Base-by-base conservation (phyloP, 208 protist species). In the Phytomonas sp. region DNA sequence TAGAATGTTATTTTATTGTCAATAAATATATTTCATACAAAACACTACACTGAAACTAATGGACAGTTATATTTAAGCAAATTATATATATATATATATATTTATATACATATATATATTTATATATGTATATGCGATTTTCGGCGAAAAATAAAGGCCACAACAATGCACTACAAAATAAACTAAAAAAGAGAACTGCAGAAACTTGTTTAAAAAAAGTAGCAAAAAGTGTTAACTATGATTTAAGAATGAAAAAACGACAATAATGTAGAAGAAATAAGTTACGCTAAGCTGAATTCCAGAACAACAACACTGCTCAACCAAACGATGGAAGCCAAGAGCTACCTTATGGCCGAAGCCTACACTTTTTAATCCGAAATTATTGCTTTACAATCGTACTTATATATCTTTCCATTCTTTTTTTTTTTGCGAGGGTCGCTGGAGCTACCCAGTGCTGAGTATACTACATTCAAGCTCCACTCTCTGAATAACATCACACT, bases 1-100 rank as follows among this genome's bases (percentile, higher is more conserved):
- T 34, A 34, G 33, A 7, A 17, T 65, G 6, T 65, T 60, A 65
- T 28, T 26, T 20, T 65, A 7, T 65, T 26, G 6, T 60, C 23
- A 65, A 65, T 28, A 65, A 65, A 6, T 59, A 6, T 65, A 65
- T 65, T 65, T 65, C 61, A 65, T 46, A 65, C 33, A 37, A 65
- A 65, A 51, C 33, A 23, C 37, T 51, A 65, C 20, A 7, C 0
- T 5, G 23, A 60, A 59, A 59, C 37, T 26, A 60, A 59, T 56
- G 15, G 20, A 26, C n/a, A 1, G 8, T 40, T 65, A 56, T 63
- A 65, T 5, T 9, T 36, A 61, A 61, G 5, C 28, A 61, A 61
- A 61, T 61, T 8, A 8, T 61, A 61, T 61, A 36, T 51, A 65
- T 60, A 65, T 60, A 26, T n/a, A 65, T 51, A 65, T 43, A 43